Evolutionary conservation across 2,329 filamentous ascomycete species (phyloP).

Genomic region (Botrytis tulipae): DNA sequence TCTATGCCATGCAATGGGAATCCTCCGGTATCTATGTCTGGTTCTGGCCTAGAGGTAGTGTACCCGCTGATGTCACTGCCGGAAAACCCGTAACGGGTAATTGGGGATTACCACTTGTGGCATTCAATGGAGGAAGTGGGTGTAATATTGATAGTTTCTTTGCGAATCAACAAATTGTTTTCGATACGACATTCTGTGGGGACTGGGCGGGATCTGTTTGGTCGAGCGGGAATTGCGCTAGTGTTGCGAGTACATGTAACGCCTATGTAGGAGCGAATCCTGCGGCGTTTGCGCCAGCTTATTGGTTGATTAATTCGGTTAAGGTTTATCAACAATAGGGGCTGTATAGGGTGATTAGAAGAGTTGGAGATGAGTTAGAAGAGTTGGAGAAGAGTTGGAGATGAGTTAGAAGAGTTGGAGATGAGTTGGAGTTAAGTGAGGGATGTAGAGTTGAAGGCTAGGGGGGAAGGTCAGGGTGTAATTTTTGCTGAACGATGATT

Average conservation of each 20-base stretch:
- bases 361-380: not conserved
- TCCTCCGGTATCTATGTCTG: slow-evolving; percentile 69
- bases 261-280: slow-evolving; percentile 14
- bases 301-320: slow-evolving; percentile 12
- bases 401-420: no score
- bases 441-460: not conserved
- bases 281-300: not conserved
- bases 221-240: slow-evolving; percentile 2
- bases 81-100: slow-evolving; percentile 57
- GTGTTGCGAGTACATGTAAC: not conserved
- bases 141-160: slow-evolving; percentile 8
- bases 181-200: slow-evolving; percentile 15
- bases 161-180: slow-evolving; percentile 1
- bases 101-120: slow-evolving; percentile 70
- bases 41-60: slow-evolving; percentile 69
- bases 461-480: not conserved
- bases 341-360: not conserved
- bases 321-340: slow-evolving; percentile 16
- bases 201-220: slow-evolving; percentile 10
- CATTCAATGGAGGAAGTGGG: slow-evolving; percentile 58
- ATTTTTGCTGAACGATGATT: not conserved
- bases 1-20: slow-evolving; percentile 78
- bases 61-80: slow-evolving; percentile 63
- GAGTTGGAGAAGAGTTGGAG: no score
- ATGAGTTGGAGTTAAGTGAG: not conserved